Conservation (phyloP, 345 rosid genomes). For the Zanthoxylum bungeanum region DNA sequence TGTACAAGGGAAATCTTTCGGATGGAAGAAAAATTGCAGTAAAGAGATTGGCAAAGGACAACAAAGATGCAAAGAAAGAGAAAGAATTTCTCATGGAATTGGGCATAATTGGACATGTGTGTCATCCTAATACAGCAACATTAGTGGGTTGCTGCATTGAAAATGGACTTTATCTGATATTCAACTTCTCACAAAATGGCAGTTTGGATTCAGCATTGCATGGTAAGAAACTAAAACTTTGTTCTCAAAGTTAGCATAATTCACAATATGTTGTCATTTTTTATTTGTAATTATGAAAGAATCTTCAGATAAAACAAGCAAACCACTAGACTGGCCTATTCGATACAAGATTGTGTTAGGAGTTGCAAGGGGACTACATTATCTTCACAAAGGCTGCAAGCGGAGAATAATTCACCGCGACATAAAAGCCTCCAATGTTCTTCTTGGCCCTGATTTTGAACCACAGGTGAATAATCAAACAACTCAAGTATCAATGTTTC, state of each 20-base stretch:
- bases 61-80: constrained; percentile 71
- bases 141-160: constrained; percentile 87
- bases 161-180: constrained; percentile 78
- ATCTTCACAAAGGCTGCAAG: constrained; percentile 84
- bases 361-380: constrained; percentile 80
- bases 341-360: constrained; percentile 79
- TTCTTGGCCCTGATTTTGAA: constrained; percentile 82
- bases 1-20: constrained; percentile 77
- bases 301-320: constrained; percentile 32
- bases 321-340: constrained; percentile 58
- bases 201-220: constrained; percentile 72
- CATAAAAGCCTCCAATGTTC: constrained; percentile 88
- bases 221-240: constrained; percentile 34
- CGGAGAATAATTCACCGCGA: constrained; percentile 92
- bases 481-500: neutral
- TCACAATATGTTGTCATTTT: neutral
- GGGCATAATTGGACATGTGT: constrained; percentile 76
- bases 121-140: constrained; percentile 77
- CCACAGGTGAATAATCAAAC: constrained; percentile 60
- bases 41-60: constrained; percentile 76
- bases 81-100: constrained; percentile 83
- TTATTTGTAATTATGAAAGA: neutral
- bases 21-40: constrained; percentile 77
- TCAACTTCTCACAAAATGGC: constrained; percentile 79
- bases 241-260: neutral